Base-by-base conservation (phyloP, 2,329 filamentous ascomycete species). In the Pseudonectria buxi region DNA sequence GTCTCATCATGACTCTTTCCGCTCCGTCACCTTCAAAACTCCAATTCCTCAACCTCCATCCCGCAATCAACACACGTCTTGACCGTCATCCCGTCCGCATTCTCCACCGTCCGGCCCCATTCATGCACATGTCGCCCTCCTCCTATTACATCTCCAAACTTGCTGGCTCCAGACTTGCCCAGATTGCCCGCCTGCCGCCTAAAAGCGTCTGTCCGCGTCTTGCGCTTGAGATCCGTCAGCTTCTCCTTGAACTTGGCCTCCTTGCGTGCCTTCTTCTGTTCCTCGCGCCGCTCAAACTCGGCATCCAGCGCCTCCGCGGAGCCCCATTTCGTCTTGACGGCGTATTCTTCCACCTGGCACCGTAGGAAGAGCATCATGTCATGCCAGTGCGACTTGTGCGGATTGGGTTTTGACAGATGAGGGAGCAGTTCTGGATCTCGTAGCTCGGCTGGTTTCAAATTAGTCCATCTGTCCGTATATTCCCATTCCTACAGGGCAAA, bases 301-400 rank as follows among this genome's bases (percentile, higher is more conserved):
- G 76, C 86, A 56, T 96, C 92, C 4, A 96, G 65, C 0, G 81
- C 84, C 54, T 92, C 88, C 0, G 85, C 64, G 0, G 83, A 87
- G 0, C 92, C 92, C 92, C 92, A 98, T 65, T 95, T 95, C 46
- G 78, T 79, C 2, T 73, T 78, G 51, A 96, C 82, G 0, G 90
- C 92, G 56, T 95, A 95, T 37, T 88, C 87, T 56, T 98, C 92
- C 3, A 98, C 86, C 56, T 98, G 92, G 41, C 79, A 94, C 1
- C 92, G 83, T 14, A 98, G 70, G 57, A 92, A 98, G 3, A 98
- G 74, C 82, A 95, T 95, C 92, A 98, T 98, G 67, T 94, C 87
- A 60, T 95, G 88, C 86, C 88, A 98, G 39, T 89, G 88, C 0
- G 84, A 80, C 59, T 95, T 95, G 64, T 95, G 92, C 1, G 92